phyloP scores from a whole-genome alignment of 495 filamentous ascomycete genomes.

The Patellaria atrata region DNA sequence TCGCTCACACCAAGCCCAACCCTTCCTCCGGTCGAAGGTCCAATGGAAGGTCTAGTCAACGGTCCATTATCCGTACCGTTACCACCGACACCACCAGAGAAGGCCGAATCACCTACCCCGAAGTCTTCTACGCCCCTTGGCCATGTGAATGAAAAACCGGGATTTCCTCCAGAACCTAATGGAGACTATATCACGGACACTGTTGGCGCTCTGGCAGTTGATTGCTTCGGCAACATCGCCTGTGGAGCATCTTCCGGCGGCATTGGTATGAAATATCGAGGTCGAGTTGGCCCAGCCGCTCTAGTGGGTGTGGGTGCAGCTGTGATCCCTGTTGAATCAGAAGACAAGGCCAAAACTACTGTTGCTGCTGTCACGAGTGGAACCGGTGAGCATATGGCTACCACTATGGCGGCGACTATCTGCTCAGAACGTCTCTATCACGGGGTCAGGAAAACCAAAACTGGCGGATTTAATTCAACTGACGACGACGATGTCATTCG shows the following conservation, averaged over 20 bases:
- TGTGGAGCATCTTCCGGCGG: conserved; percentile 98
- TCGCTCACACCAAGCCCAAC: conserved; percentile 16
- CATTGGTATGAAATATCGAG: conserved; percentile 93
- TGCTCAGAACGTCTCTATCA: conserved; percentile 67
- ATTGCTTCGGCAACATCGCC: conserved; percentile 71
- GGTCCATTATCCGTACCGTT: conserved; percentile 5
- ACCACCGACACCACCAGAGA: conserved; percentile 8
- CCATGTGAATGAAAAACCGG: conserved; percentile 5
- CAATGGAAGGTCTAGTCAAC: not conserved
- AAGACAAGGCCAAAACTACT: conserved; percentile 43
- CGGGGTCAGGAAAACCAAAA: conserved; percentile 39
- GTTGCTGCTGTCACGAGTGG: conserved; percentile 79
- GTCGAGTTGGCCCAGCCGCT: conserved; percentile 81
- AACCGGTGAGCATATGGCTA: conserved; percentile 95
- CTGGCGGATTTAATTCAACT: conserved; percentile 45
- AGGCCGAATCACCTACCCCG: conserved; percentile 4
- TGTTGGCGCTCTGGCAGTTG: conserved; percentile 86
- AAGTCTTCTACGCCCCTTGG: conserved; percentile 8
- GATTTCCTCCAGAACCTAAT: conserved; percentile 4
- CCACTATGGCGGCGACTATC: conserved; percentile 65
- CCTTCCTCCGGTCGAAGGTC: conserved; percentile 2
- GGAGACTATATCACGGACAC: conserved; percentile 68
- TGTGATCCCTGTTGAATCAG: conserved; percentile 55
- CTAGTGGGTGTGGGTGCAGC: conserved; percentile 81
- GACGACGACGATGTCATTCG: conserved; percentile 60